Percentiles rank a stretch among this genome's conserved stretches.
Evolutionary conservation across 805 yeast genomes (phyloP).

Genomic region (Candida cerambycidarum): DNA sequence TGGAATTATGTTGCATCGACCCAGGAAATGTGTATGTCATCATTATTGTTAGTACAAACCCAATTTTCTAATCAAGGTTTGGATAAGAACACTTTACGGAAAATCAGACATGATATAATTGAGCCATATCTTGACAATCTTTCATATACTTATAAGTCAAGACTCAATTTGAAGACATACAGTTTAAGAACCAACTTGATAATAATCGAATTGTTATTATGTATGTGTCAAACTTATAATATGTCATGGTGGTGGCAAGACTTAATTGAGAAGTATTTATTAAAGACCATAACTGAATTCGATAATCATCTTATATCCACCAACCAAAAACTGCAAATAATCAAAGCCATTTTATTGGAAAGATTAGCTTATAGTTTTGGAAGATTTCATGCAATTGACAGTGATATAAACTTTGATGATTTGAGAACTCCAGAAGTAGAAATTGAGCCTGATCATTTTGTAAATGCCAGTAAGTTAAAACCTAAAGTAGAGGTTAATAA

Average conservation of each 20-base stretch:
- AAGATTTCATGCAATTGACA: slow-evolving; percentile 29
- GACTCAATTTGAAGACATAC: slow-evolving; percentile 67
- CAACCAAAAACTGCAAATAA: slow-evolving; percentile 44
- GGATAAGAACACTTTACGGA: slow-evolving; percentile 42
- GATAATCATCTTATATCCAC: slow-evolving; percentile 38
- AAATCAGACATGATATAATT: slow-evolving; percentile 52
- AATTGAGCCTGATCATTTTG: slow-evolving; percentile 19
- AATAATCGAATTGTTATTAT: slow-evolving; percentile 67
- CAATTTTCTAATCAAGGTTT: slow-evolving; percentile 35
- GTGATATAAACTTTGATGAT: slow-evolving; percentile 11
- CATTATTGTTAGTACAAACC: slow-evolving; percentile 62
- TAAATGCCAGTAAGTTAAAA: slow-evolving; percentile 34
- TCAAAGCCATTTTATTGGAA: slow-evolving; percentile 46
- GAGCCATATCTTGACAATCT: slow-evolving; percentile 69
- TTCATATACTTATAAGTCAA: slow-evolving; percentile 69
- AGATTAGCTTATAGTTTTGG: slow-evolving; percentile 48
- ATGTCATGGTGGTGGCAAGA: slow-evolving; percentile 48
- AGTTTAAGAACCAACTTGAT: slow-evolving; percentile 67
- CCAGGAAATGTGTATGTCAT: slow-evolving; percentile 84
- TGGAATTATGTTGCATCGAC: slow-evolving; percentile 79
- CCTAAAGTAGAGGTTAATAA: slow-evolving; percentile 38
- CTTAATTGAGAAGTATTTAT: slow-evolving; percentile 41
- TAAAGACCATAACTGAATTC: slow-evolving; percentile 48
- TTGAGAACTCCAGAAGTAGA: not conserved
- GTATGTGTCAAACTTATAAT: slow-evolving; percentile 42